Evolutionary conservation across 306 rosid species (phyloP), one percentile per base, ranked within the genome.

Genomic region (Cucumis hystrix): DNA sequence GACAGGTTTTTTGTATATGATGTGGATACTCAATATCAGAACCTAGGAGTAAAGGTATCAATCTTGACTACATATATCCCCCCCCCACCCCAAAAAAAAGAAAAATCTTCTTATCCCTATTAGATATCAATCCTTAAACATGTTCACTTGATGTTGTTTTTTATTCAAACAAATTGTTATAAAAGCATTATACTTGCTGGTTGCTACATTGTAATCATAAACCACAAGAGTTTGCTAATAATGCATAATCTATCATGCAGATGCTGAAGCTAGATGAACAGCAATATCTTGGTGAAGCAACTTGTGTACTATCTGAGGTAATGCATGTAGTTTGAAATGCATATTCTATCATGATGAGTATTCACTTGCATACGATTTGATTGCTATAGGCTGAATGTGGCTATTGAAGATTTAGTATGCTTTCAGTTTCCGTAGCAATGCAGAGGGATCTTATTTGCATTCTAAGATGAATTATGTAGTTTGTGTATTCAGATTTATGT

Each of bases 211-310:
- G 45, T 51, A 45, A 71, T 10, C 28, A 49, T 71, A 14, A 15
- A 30, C 17, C 41, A 23, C 62, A 41, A 16, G 18, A 41, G 58
- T 60, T 68, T 15, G 49, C 58, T 57, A 17, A 78, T 60, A 21
- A 51, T 70, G 73, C 70, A 59, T 45, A 75, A 15, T 58, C 59
- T 84, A 79, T 81, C 79, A 67, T 82, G 92, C 92, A 96, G 99
- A 91, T 85, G 87, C 92, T 96, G 83, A 92, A 81, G 91, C 91
- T 96, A 67, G 99, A 92, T 61, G 99, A 96, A 87, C 99, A 96
- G 74, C 91, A 92, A 81, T 88, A 86, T 89, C 98, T 96, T 73
- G 99, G 99, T 61, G 98, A 92, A 83, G 99, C 96, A 61, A 86
- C 90, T 73, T 92, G 98, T 86, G 84, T 82, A 60, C 78, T 96